Base-by-base conservation (phyloP, 495 filamentous ascomycete genomes). In the Aspergillus bridgeri region DNA sequence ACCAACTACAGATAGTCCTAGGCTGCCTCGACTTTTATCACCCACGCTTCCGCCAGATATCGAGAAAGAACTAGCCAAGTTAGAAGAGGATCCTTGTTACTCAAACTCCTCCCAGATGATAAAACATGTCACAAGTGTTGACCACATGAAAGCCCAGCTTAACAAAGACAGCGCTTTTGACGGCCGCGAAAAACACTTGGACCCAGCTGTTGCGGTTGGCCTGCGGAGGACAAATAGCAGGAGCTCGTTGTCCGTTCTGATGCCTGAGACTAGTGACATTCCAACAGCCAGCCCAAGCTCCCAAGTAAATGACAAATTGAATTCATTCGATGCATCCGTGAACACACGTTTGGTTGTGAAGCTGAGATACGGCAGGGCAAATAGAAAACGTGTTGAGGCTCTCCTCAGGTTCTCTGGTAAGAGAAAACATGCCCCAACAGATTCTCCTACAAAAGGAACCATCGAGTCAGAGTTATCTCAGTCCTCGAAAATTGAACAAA, bases 1-100 rank as follows among this genome's bases (percentile, higher is more conserved):
- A 21, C 74, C 78, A 20, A 70, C 67, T 33, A 67, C 69, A 19
- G 57, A 47, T 15, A 68, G 62, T 27, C 69, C 70, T 18, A 64
- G 57, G 56, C 57, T 78, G 53, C 75, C 76, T 20, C 71, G 68
- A 22, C 67, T 79, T 24, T 57, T 79, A 21, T 79, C 76, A 15
- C 75, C 74, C 8, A 78, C 77, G n/a, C 66, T 81, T 8, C 76
- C 79, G 8, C 76, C 77, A 15, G 71, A 78, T 44, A 71, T 81
- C 48, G 79, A 81, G 57, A 78, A 75, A 56, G 77, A 79, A 54
- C 56, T 81, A 5, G 72, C 76, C 11, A 67, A 60, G 44, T 59
- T 74, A 45, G 63, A 65, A 25, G 68, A 70, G 21, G 63, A 61
- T 18, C 59, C 58, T 9, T 59, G 65, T 3, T 43, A 56, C n/a